Evolutionary conservation across 2,329 filamentous ascomycete species (phyloP), one percentile per base, ranked within the genome.

Genomic region (Sporothrix luriei): DNA sequence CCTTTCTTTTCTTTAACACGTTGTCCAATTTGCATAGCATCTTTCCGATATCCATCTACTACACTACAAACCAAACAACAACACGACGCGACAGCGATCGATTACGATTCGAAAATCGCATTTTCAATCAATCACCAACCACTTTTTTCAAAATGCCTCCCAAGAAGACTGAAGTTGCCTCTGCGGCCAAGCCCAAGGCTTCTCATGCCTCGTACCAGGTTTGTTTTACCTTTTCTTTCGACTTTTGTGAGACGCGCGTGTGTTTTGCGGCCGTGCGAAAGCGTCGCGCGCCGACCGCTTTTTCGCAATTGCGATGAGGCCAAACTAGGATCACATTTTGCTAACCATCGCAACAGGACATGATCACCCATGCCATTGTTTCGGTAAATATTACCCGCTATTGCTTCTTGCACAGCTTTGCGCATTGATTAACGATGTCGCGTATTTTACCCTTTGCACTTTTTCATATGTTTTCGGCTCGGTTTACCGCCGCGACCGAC

Each of bases 361-460:
- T 88, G 86, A 88, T 88, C 77, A 86, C 82, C 68, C 85, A 88
- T 77, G 86, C 85, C 68, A 88, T 88, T 77, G 78, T 87, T 77
- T 82, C 83, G 79, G 86, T 88, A 87, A 78, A 82, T 84, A 75
- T 73, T 71, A 72, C 75, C 73, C 68, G 74, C 75, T 75, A 76
- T 75, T 76, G 73, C 62, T 14, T 51, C 51, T 51, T 24, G 13
- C 26, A 16, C 21, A 40, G 52, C 55, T 19, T 10, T 43, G 65
- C 68, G 72, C 72, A 55, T 69, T 72, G 51, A 26, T 29, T 57
- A 51, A 7, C 48, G 40, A 29, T 69, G 33, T 29, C 6, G n/a
- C 21, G 29, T 43, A 29, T 65, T 24, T 24, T 77, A 73, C 77
- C 73, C 70, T 71, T 71, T 57, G 43, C 64, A 29, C 29, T 26